Conservation (phyloP, 345 rosid species). For the Erodium maritimum region DNA sequence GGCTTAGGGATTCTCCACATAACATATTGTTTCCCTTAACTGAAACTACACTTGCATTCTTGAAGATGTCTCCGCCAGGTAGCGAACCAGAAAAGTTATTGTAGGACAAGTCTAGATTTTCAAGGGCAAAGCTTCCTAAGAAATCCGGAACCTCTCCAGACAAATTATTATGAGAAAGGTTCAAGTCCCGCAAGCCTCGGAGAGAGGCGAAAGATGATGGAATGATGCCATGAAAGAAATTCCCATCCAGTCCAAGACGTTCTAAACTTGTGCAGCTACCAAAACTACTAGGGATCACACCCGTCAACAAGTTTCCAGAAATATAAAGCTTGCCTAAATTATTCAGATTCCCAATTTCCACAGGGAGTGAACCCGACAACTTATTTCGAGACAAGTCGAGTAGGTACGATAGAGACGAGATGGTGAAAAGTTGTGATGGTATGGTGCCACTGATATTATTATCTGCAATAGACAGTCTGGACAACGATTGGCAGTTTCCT, state of each 20-base stretch:
- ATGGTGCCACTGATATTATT: slow-evolving; percentile 13
- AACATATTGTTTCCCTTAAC: slow-evolving; percentile 3
- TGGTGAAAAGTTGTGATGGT: slow-evolving; percentile 6
- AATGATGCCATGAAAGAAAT: slow-evolving; percentile 10
- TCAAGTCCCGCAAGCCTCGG: slow-evolving; percentile 7
- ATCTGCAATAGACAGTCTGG: not conserved
- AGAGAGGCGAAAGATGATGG: slow-evolving; percentile 6
- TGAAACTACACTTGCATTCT: slow-evolving; percentile 6
- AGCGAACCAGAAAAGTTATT: slow-evolving; percentile 13
- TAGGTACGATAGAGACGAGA: not conserved
- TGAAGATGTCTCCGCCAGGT: slow-evolving; percentile 10
- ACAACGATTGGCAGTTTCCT: slow-evolving; percentile 4
- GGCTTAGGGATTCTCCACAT: slow-evolving; percentile 7
- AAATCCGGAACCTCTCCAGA: slow-evolving; percentile 9
- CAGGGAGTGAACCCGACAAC: slow-evolving; percentile 1
- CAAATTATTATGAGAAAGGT: slow-evolving; percentile 15
- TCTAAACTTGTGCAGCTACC: slow-evolving; percentile 10
- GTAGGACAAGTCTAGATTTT: slow-evolving; percentile 8
- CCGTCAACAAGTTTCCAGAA: slow-evolving; percentile 5
- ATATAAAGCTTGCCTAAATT: slow-evolving; percentile 5
- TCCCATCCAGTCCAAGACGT: slow-evolving; percentile 4
- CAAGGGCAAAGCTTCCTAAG: slow-evolving; percentile 5
- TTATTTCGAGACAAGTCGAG: slow-evolving; percentile 9
- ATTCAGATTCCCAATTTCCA: slow-evolving; percentile 4
- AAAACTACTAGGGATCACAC: slow-evolving; percentile 8